Conservation (phyloP, 345 rosid genomes). For the Garcia nutans region DNA sequence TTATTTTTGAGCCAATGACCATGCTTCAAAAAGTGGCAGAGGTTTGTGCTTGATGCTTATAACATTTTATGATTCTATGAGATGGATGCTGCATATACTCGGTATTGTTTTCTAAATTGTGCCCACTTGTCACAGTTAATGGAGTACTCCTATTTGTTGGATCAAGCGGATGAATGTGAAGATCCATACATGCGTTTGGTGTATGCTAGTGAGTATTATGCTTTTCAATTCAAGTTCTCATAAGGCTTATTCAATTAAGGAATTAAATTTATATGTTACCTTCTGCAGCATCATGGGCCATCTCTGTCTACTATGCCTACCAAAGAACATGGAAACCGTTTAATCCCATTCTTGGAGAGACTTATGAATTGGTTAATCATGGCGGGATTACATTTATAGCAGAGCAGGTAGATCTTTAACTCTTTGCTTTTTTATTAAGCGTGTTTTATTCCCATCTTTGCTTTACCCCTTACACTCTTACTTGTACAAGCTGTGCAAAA, state of each 20-base stretch:
- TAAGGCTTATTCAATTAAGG: not conserved
- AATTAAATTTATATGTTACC: not conserved
- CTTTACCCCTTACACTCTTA: not conserved
- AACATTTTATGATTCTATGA: not conserved
- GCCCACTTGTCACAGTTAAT: slow-evolving; percentile 51
- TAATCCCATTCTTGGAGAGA: slow-evolving; percentile 97
- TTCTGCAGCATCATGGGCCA: slow-evolving; percentile 74
- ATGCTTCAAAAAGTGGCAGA: slow-evolving; percentile 96
- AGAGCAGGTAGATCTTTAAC: slow-evolving; percentile 62
- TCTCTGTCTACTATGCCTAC: slow-evolving; percentile 80
- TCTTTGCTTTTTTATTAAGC: too few relatives aligned
- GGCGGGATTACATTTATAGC: slow-evolving; percentile 72
- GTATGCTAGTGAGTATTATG: slow-evolving; percentile 61
- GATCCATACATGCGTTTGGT: slow-evolving; percentile 90
- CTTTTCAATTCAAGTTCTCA: not conserved
- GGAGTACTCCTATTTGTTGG: slow-evolving; percentile 82
- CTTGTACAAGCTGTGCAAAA: not conserved
- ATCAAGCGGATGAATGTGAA: slow-evolving; percentile 84
- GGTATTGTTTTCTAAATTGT: not conserved
- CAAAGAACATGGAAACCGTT: slow-evolving; percentile 96
- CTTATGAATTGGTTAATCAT: slow-evolving; percentile 80
- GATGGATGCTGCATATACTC: not conserved
- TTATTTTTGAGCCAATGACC: slow-evolving; percentile 90
- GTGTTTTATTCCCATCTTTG: not conserved
- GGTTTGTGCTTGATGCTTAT: slow-evolving; percentile 39